Evolutionary conservation across 1,284 basidiomycete genomes (phyloP).

Genomic region (Uromyces viciae-fabae): DNA sequence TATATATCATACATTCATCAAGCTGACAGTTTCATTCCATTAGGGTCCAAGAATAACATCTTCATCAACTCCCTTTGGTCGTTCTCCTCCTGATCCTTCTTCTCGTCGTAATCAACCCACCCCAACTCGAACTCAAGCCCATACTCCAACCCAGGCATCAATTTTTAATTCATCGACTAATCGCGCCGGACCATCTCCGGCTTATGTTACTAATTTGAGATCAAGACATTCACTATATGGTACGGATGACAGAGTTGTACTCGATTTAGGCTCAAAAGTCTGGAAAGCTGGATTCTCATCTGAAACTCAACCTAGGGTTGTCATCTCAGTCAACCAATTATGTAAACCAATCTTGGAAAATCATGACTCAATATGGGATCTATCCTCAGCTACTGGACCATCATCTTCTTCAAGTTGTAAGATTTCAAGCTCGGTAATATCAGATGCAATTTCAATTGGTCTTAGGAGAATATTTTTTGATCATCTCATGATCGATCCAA

Average conservation of each 20-base stretch:
- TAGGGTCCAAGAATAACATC: no score
- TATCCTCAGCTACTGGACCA: neutral
- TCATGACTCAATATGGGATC: constrained; percentile 51
- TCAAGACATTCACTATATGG: constrained; percentile 66
- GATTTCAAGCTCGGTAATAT: neutral
- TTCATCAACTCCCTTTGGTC: neutral
- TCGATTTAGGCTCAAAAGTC: constrained; percentile 75
- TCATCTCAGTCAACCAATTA: constrained; percentile 59
- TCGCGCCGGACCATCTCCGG: neutral
- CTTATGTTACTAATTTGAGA: neutral
- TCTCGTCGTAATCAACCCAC: neutral
- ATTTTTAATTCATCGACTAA: neutral
- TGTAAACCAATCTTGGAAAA: constrained; percentile 51
- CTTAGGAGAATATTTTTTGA: constrained; percentile 57
- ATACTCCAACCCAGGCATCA: neutral
- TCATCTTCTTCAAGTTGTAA: neutral
- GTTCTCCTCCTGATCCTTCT: neutral
- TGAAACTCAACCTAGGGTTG: constrained; percentile 73
- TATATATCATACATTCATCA: no score
- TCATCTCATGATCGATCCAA: constrained; percentile 84
- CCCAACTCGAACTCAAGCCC: neutral
- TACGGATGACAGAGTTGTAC: constrained; percentile 75
- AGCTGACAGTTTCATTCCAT: no score
- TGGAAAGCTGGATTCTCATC: constrained; percentile 89
- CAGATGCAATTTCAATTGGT: neutral